Conservation (phyloP, 2,329 filamentous ascomycete species). For the Fusarium redolens region DNA sequence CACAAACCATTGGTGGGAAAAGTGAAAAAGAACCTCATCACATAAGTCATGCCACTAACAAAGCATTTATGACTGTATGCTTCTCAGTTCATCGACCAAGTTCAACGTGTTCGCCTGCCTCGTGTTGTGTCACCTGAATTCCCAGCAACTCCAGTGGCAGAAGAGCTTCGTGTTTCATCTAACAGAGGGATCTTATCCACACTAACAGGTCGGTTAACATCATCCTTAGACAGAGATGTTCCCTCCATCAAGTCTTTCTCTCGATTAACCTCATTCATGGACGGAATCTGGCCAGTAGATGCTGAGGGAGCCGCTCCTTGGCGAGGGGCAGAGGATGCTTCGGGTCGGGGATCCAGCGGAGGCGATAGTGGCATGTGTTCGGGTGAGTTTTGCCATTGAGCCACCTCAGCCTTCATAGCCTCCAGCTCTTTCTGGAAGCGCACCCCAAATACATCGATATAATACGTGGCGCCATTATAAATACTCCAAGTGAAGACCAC, state of each 20-base stretch:
- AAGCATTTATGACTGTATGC: background rate
- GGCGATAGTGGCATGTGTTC: conserved; percentile 57
- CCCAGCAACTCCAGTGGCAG: conserved; percentile 57
- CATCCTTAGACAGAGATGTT: conserved; percentile 30
- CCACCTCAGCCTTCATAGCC: conserved; percentile 86
- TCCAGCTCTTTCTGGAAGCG: conserved; percentile 97
- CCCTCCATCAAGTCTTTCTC: conserved; percentile 32
- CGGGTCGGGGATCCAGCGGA: conserved; percentile 46
- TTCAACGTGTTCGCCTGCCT: conserved; percentile 57
- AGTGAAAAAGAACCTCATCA: background rate
- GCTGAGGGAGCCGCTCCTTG: conserved; percentile 28
- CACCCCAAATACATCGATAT: conserved; percentile 97
- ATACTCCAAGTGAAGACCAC: conserved; percentile 93
- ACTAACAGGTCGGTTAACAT: conserved; percentile 42
- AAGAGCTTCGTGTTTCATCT: conserved; percentile 54
- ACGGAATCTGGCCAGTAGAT: conserved; percentile 25
- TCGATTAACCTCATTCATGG: conserved; percentile 30
- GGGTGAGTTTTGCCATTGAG: conserved; percentile 81
- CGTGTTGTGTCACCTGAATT: conserved; percentile 59
- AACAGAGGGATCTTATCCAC: conserved; percentile 70
- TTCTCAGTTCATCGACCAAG: background rate
- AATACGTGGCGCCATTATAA: conserved; percentile 96
- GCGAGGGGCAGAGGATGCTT: conserved; percentile 29
- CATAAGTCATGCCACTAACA: background rate
- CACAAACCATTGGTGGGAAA: background rate